Percentiles rank a stretch among this genome's conserved stretches.
phyloP scores from a whole-genome alignment of 2,329 filamentous ascomycete species.

The Fusarium pilosicola region DNA sequence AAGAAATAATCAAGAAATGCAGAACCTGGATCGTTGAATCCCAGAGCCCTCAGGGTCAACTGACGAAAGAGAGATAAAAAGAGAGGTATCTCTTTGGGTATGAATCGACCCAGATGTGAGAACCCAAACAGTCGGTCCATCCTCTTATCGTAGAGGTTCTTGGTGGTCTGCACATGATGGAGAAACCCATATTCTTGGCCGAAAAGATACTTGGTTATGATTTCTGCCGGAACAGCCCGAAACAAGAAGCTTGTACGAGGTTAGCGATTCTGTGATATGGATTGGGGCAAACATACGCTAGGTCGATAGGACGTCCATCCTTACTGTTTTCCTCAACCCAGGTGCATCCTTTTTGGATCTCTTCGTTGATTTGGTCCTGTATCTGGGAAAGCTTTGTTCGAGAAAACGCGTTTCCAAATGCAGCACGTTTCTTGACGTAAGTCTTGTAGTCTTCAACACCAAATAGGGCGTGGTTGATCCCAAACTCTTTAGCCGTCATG shows the following conservation, averaged over 20 bases:
- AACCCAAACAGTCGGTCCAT: not conserved
- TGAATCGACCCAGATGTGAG: not conserved
- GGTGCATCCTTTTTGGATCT: not conserved
- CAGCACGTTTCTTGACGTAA: not conserved
- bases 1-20: not conserved
- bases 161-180: not conserved
- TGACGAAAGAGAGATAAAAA: not conserved
- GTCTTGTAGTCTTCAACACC: not conserved
- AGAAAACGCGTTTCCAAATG: not conserved
- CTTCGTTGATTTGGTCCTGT: not conserved
- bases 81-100: not conserved
- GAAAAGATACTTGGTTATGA: not conserved
- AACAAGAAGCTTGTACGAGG: not conserved
- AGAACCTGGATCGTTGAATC: not conserved
- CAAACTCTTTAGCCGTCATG: constrained; percentile 9
- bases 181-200: not conserved
- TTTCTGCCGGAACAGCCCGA: constrained; percentile 3
- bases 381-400: not conserved
- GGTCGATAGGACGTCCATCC: not conserved
- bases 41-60: not conserved
- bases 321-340: not conserved
- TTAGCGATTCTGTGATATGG: not conserved
- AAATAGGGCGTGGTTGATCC: constrained; percentile 2
- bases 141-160: not conserved
- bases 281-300: not conserved